Evolutionary conservation across 1,139 yeast species (phyloP).

Genomic region (Pichia sp.): DNA sequence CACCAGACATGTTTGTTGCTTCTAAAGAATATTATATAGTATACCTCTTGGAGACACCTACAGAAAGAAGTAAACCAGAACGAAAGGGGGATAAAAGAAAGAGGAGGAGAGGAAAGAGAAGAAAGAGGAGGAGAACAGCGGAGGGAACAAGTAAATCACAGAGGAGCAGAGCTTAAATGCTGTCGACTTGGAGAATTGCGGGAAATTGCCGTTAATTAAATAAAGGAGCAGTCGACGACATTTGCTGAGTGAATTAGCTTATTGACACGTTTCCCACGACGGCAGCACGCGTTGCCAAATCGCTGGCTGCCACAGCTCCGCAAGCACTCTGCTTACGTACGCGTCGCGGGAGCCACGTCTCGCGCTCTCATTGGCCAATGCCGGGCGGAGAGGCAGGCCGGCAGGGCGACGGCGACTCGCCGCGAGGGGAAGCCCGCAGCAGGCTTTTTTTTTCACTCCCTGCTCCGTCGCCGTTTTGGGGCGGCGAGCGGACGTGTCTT

Average conservation of each 20-base stretch:
- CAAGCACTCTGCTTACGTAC: not conserved
- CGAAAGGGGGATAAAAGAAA: constrained; percentile 2
- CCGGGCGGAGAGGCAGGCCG: not conserved
- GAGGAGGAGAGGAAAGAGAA: constrained; percentile 2
- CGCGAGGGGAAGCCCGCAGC: constrained; percentile 3
- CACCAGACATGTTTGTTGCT: constrained; percentile 28
- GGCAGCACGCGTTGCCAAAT: not conserved
- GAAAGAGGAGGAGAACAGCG: constrained; percentile 1
- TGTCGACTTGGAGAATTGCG: not conserved
- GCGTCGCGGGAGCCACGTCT: not conserved
- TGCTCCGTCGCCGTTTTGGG: no score
- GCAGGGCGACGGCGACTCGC: not conserved
- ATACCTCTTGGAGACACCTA: constrained; percentile 11
- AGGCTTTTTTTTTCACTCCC: no score
- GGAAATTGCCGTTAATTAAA: not conserved
- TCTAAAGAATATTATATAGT: constrained; percentile 13
- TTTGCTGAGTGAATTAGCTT: constrained; percentile 1
- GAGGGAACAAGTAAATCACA: not conserved
- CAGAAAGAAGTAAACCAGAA: constrained; percentile 9
- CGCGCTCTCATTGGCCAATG: constrained; percentile 6
- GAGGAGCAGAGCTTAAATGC: not conserved
- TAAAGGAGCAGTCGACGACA: not conserved
- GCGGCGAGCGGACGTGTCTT: no score
- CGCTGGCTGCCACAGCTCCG: not conserved
- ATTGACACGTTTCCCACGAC: not conserved